These are phyloP conservation scores for Fragilariopsis cylindrus DNA, from an alignment of 108 stramenopile species.

Conservation along the genomic window DNA sequence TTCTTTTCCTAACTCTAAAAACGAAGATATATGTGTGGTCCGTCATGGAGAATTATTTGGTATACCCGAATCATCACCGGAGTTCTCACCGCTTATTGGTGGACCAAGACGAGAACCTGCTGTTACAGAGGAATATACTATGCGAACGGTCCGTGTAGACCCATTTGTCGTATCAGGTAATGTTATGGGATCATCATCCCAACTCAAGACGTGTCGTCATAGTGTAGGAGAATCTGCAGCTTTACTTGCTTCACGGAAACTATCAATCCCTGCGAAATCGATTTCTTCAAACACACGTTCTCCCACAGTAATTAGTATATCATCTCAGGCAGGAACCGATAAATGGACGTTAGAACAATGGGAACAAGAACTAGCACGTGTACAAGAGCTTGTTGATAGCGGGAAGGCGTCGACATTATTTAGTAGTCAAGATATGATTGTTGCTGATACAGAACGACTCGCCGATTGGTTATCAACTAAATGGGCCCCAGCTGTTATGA, in stretches of 20 bases:
- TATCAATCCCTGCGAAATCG: slow-evolving; percentile 33
- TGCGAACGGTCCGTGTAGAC: slow-evolving; percentile 73
- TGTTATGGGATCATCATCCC: slow-evolving; percentile 39
- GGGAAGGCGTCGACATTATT: slow-evolving; percentile 54
- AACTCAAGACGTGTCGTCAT: slow-evolving; percentile 55
- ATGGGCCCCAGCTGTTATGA: slow-evolving; percentile 81
- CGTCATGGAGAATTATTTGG: slow-evolving; percentile 82
- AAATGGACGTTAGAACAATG: slow-evolving; percentile 52
- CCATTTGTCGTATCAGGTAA: slow-evolving; percentile 62
- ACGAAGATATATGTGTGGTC: slow-evolving; percentile 28
- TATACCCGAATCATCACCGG: slow-evolving; percentile 72
- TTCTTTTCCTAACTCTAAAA: slow-evolving; percentile 29
- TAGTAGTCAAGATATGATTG: slow-evolving; percentile 51
- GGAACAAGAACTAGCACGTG: slow-evolving; percentile 65
- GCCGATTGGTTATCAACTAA: slow-evolving; percentile 83
- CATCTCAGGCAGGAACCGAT: slow-evolving; percentile 62
- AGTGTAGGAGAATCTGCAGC: slow-evolving; percentile 63
- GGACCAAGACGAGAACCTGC: slow-evolving; percentile 66
- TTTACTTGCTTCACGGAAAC: slow-evolving; percentile 40
- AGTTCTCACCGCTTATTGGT: slow-evolving; percentile 74
- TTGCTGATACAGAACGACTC: slow-evolving; percentile 61
- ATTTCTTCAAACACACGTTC: not conserved
- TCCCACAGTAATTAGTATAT: slow-evolving; percentile 42
- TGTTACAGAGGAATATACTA: slow-evolving; percentile 74
- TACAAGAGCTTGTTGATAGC: slow-evolving; percentile 30